Conservation (phyloP, 2,329 filamentous ascomycete genomes). For the Trichophaea hybrida region DNA sequence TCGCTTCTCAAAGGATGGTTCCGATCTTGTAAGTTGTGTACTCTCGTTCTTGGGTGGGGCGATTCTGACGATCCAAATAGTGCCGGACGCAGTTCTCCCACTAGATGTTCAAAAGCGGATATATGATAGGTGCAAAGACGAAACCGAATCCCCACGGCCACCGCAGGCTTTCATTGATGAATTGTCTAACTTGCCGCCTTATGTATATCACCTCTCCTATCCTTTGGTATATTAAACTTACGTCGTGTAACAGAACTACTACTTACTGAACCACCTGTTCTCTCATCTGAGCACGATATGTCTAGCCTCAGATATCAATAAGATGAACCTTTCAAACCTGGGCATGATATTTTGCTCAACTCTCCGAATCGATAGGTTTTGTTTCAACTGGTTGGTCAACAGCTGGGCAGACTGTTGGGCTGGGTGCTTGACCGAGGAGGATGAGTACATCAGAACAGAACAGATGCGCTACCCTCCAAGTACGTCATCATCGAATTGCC, state of each 20-base stretch:
- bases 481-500: conserved; percentile 10
- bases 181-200: conserved; percentile 26
- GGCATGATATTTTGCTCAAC: conserved; percentile 28
- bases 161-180: conserved; percentile 26
- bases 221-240: neutral
- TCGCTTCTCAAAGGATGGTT: conserved; percentile 27
- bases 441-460: conserved; percentile 16
- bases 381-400: conserved; percentile 27
- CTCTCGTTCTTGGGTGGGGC: neutral
- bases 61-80: conserved; percentile 6
- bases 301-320: conserved; percentile 26
- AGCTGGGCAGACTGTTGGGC: conserved; percentile 27
- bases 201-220: conserved; percentile 8
- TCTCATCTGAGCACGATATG: conserved; percentile 26
- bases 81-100: conserved; percentile 26
- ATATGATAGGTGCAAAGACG: conserved; percentile 26
- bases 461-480: conserved; percentile 12
- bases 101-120: conserved; percentile 25
- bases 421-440: conserved; percentile 26
- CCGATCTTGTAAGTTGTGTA: conserved; percentile 20
- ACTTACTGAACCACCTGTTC: conserved; percentile 26
- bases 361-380: conserved; percentile 27
- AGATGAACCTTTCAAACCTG: conserved; percentile 27
- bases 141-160: conserved; percentile 23
- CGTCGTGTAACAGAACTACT: conserved; percentile 23